phyloP scores from a whole-genome alignment of 805 yeast genomes.

The Kuraishia floccosa region DNA sequence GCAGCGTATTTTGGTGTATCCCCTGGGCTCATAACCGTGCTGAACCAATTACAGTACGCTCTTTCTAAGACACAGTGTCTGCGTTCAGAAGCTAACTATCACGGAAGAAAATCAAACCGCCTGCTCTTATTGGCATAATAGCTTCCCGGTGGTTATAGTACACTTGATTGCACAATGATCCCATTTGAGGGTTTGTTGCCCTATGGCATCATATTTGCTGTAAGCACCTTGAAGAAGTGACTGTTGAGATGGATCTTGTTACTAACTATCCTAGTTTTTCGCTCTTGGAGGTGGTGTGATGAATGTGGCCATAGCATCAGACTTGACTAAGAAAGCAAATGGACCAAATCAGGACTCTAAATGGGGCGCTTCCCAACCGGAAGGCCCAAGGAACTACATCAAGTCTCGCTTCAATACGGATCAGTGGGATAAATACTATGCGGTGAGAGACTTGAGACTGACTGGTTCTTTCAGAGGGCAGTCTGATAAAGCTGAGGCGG shows the following conservation, averaged over 20 bases:
- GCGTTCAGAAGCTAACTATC: too few species aligned
- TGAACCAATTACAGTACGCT: too few species aligned
- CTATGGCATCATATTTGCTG: conserved; percentile 43
- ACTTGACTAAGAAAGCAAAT: conserved; percentile 14
- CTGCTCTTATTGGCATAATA: too few species aligned
- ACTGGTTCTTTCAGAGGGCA: conserved; percentile 72
- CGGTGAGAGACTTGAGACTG: conserved; percentile 66
- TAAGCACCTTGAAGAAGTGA: conserved; percentile 15
- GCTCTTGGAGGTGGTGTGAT: conserved; percentile 43
- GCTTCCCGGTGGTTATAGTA: too few species aligned
- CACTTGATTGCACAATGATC: conserved; percentile 42
- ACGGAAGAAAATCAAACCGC: too few species aligned
- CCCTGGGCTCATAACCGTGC: too few species aligned
- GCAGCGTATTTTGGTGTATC: too few species aligned
- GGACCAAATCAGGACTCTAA: conserved; percentile 21
- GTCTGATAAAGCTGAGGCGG: conserved; percentile 53
- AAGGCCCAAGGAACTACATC: too few species aligned
- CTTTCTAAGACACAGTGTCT: too few species aligned
- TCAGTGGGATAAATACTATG: conserved; percentile 41
- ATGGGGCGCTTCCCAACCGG: too few species aligned
- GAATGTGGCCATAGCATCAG: conserved; percentile 18
- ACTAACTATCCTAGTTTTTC: conserved; percentile 23
- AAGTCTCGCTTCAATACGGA: conserved; percentile 43
- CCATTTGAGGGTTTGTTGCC: conserved; percentile 63
- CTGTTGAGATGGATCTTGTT: neutral